Evolutionary conservation across 768 basidiomycete genomes (phyloP), one percentile per base, ranked within the genome.

Genomic region (Psilocybe azurescens): DNA sequence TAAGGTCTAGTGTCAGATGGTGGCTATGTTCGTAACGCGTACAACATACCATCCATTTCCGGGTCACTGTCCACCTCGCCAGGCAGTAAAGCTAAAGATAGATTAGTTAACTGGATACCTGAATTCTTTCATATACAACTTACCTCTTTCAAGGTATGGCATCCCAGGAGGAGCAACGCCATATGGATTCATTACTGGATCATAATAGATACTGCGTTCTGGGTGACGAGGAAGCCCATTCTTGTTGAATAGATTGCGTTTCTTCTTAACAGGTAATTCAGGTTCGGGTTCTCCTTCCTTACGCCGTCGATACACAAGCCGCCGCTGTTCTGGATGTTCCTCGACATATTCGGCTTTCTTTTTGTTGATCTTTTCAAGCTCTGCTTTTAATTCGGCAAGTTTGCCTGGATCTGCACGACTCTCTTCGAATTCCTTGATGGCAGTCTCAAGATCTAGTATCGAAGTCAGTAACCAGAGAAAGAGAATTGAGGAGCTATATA

Each of bases 111-210:
- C 8, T 29, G 20, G 7, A 58, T 41, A 14, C 24, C 46, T 3
- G 9, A 44, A 39, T 44, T 28, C 47, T 44, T 14, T n/a, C 39
- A 61, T 10, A 46, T 58, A 29, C 7, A 53, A 50, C 91, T 76
- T 68, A 96, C 95, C 85, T 77, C 90, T 77, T 73, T 98, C 94
- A 60, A 86, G 78, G 74, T 97, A 98, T n/a, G 93, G 94, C 95
- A 97, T 94, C 6, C 97, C 97, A 10, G 96, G 96, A 46, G 96
- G 96, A 18, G 96, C 88, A 16, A 95, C 92, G 30, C 95, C 96
- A 71, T 82, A 95, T 24, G 95, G 94, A 72, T 99, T 99, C 86
- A 96, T 89, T 46, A 95, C 85, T 30, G 92, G 85, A 69, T 99
- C 92, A 77, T 95, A 98, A 74, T 97, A 98, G 38, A 96, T 80